These are phyloP conservation scores for Pythium guiyangense DNA, from an alignment of 352 stramenopile species.

Conservation along the genomic window DNA sequence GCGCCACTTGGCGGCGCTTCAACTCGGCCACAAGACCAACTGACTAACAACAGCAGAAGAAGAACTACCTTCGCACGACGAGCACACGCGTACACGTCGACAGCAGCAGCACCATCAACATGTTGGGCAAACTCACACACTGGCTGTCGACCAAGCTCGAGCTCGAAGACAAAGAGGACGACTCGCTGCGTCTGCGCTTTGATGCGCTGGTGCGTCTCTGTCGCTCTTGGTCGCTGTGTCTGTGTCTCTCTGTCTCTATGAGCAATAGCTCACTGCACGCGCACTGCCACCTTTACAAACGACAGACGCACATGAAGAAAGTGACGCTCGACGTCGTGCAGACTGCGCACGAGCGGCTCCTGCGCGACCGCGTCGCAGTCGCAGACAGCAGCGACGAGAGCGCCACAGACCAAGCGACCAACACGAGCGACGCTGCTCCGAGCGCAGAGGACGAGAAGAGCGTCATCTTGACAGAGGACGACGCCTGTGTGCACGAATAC, in stretches of 20 bases:
- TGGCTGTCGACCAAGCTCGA: slow-evolving; percentile 62
- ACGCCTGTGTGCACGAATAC: slow-evolving; percentile 54
- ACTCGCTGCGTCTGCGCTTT: slow-evolving; percentile 49
- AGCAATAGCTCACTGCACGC: no score
- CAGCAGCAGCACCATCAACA: no score
- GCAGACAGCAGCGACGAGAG: slow-evolving; percentile 1
- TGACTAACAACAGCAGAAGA: not conserved
- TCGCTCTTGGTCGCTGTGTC: not conserved
- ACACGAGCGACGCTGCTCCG: not conserved
- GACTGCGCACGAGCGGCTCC: slow-evolving; percentile 22
- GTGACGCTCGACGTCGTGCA: slow-evolving; percentile 50
- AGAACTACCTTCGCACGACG: not conserved
- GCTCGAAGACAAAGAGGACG: slow-evolving; percentile 47
- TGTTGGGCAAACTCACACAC: slow-evolving; percentile 62
- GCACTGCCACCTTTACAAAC: no score
- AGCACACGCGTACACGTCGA: not conserved
- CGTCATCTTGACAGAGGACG: slow-evolving; percentile 41
- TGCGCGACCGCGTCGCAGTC: slow-evolving; percentile 1
- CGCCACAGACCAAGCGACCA: not conserved
- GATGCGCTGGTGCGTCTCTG: slow-evolving; percentile 44
- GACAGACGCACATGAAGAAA: slow-evolving; percentile 63
- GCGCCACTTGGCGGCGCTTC: not conserved
- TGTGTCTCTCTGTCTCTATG: no score
- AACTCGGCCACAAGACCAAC: not conserved
- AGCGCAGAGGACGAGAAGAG: not conserved